phyloP scores from a whole-genome alignment of 768 basidiomycete species.

The Tylopilus sp. region DNA sequence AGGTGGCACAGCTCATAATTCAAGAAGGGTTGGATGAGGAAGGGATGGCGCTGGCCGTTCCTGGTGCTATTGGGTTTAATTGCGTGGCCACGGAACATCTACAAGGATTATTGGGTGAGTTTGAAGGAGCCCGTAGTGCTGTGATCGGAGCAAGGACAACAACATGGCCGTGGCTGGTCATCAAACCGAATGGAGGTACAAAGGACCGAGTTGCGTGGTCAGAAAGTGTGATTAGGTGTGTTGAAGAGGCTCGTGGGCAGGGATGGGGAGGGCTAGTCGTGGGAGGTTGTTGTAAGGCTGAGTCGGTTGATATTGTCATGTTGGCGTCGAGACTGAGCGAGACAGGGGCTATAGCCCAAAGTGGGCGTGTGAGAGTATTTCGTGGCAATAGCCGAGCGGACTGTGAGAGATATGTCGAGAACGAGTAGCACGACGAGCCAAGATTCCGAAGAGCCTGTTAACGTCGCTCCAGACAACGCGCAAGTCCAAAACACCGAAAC shows the following conservation, averaged over 20 bases:
- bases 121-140: conserved; percentile 25
- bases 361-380: conserved; percentile 17
- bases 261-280: conserved; percentile 52
- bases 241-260: conserved; percentile 18
- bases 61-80: conserved; percentile 68
- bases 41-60: conserved; percentile 27
- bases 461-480: conserved; percentile 42
- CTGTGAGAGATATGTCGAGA: conserved; percentile 6
- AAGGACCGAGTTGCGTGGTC: conserved; percentile 35
- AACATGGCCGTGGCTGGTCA: conserved; percentile 48
- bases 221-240: conserved; percentile 23
- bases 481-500: conserved; percentile 36
- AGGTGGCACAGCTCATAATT: conserved; percentile 45
- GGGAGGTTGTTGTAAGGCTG: conserved; percentile 70
- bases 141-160: conserved; percentile 6
- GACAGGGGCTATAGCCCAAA: conserved; percentile 13
- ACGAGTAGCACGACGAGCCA: conserved; percentile 18
- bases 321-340: conserved; percentile 4
- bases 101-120: conserved; percentile 36
- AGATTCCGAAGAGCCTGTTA: conserved; percentile 29
- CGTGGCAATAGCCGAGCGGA: conserved; percentile 24
- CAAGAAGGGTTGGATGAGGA: conserved; percentile 13
- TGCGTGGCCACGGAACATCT: conserved; percentile 56
- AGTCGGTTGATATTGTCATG: conserved; percentile 47
- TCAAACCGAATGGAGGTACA: conserved; percentile 69